phyloP scores from a whole-genome alignment of 768 basidiomycete genomes.

The Boletus rubropictus region DNA sequence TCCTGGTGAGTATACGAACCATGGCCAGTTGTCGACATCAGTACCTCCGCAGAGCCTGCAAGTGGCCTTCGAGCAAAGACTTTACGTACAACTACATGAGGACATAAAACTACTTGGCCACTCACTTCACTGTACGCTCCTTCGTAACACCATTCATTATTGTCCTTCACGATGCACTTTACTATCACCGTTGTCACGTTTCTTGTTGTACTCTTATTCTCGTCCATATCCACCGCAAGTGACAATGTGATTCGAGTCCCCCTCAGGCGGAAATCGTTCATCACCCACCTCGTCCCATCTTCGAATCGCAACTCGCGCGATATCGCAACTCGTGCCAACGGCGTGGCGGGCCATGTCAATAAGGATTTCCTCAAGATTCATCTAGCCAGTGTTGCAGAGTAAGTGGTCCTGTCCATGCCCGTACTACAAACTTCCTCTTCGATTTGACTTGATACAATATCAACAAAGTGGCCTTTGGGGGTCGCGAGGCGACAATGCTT shows the following conservation, averaged over 20 bases:
- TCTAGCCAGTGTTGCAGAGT: constrained; percentile 17
- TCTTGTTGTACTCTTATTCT: constrained; percentile 15
- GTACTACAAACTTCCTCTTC: neutral
- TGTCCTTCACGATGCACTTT: constrained; percentile 18
- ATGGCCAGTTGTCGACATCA: neutral
- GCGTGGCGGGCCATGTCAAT: constrained; percentile 2
- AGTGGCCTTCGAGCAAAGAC: no score
- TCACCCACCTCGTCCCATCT: constrained; percentile 1
- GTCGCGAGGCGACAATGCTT: neutral
- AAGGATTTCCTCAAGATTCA: constrained; percentile 13
- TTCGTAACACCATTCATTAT: neutral
- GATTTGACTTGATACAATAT: neutral
- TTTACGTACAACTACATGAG: no score
- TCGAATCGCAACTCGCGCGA: neutral
- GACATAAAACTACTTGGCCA: neutral
- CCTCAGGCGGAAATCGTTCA: constrained; percentile 20
- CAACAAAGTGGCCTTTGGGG: neutral
- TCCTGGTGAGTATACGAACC: neutral
- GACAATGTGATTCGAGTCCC: constrained; percentile 14
- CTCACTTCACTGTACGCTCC: neutral
- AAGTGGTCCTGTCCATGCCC: constrained; percentile 1
- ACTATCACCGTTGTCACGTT: constrained; percentile 8
- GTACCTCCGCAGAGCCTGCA: no score
- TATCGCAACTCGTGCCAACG: neutral
- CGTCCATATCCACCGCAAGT: constrained; percentile 4